Conservation (phyloP, 2,329 filamentous ascomycete species). For the Periconia sp. region DNA sequence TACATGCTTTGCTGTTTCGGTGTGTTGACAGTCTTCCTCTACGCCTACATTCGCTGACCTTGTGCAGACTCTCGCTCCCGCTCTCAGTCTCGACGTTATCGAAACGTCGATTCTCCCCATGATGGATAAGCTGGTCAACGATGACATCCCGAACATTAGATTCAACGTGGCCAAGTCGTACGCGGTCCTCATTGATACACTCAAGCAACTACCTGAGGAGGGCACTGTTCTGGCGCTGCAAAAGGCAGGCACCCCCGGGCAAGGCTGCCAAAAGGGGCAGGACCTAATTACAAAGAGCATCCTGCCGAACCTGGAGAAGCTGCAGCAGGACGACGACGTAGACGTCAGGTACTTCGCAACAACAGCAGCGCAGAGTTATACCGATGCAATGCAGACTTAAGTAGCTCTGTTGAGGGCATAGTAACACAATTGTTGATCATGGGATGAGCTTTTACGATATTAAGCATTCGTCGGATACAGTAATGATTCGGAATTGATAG, state of each 20-base stretch:
- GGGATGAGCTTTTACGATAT: slow-evolving; percentile 33
- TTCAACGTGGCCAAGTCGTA: slow-evolving; percentile 99
- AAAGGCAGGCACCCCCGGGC: slow-evolving; percentile 69
- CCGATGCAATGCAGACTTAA: slow-evolving; percentile 49
- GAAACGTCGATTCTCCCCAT: slow-evolving; percentile 93
- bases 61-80: slow-evolving; percentile 87
- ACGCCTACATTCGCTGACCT: slow-evolving; percentile 13
- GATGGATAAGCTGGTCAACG: slow-evolving; percentile 88
- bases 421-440: slow-evolving; percentile 17
- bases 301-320: slow-evolving; percentile 87
- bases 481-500: slow-evolving; percentile 34
- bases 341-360: slow-evolving; percentile 98
- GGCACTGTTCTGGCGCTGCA: slow-evolving; percentile 86
- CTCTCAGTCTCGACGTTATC: slow-evolving; percentile 92
- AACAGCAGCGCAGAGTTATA: slow-evolving; percentile 71
- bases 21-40: slow-evolving; percentile 59
- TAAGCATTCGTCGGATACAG: slow-evolving; percentile 35
- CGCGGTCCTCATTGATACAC: slow-evolving; percentile 83
- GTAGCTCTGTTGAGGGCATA: slow-evolving; percentile 6
- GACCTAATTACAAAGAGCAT: slow-evolving; percentile 86
- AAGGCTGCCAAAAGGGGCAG: slow-evolving; percentile 71
- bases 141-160: slow-evolving; percentile 98
- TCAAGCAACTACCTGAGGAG: slow-evolving; percentile 87
- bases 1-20: slow-evolving; percentile 98
- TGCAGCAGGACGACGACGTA: slow-evolving; percentile 96